Evolutionary conservation across 345 rosid genomes (phyloP).

Genomic region (Corymbia maculata): DNA sequence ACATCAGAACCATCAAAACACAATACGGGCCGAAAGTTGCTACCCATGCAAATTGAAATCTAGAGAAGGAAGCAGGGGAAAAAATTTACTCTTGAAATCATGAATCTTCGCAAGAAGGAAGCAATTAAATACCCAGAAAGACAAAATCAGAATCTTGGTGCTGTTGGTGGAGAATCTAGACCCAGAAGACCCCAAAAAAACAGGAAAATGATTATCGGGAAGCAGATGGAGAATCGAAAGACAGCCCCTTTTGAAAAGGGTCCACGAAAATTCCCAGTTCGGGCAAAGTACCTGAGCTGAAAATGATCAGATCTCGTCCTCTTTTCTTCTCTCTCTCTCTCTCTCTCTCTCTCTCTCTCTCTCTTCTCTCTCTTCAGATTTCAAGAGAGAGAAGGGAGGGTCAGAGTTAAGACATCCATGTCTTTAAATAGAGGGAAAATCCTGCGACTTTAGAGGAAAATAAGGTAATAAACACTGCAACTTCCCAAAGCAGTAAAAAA

Average conservation of each 20-base stretch:
- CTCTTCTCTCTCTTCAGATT: neutral
- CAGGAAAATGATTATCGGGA: neutral
- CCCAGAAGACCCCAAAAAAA: neutral
- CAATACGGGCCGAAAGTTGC: neutral
- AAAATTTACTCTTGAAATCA: neutral
- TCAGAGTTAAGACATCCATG: neutral
- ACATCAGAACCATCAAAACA: neutral
- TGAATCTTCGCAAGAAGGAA: neutral
- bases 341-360: neutral
- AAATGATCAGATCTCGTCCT: neutral
- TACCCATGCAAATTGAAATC: neutral
- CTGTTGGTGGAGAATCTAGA: neutral
- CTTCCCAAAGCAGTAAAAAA: neutral
- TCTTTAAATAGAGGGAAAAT: neutral
- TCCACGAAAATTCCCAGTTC: neutral
- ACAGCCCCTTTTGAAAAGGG: neutral
- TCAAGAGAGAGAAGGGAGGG: neutral
- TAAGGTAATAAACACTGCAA: neutral
- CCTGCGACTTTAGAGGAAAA: neutral
- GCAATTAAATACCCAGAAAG: neutral
- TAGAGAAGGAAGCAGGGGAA: neutral
- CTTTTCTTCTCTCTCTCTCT: neutral
- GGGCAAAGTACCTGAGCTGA: neutral
- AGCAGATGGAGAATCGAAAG: neutral
- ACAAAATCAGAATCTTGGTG: neutral